Percentiles rank a stretch among this genome's conserved stretches.
phyloP scores from a whole-genome alignment of 108 stramenopile species.

The Mayamaea pseudoterrestris region DNA sequence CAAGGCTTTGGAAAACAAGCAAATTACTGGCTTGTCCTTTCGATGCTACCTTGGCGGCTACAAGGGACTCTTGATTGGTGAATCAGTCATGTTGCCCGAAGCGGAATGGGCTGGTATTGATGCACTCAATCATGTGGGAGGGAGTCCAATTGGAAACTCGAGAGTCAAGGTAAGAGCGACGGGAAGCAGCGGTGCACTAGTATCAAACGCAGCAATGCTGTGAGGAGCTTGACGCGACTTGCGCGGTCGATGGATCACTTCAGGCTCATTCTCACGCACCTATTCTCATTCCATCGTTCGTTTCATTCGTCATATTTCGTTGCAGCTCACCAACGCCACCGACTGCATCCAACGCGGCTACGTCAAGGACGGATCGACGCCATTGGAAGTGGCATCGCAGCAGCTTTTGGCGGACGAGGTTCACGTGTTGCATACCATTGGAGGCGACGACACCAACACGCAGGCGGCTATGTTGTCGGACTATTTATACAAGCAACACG shows the following conservation, averaged over 20 bases:
- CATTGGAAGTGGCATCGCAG: constrained; percentile 78
- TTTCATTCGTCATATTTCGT: not conserved
- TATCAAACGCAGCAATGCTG: too few species aligned
- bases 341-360: constrained; percentile 80
- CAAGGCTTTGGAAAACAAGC: constrained; percentile 47
- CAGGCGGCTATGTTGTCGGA: constrained; percentile 81
- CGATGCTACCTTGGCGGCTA: constrained; percentile 82
- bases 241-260: too few species aligned
- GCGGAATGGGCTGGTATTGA: constrained; percentile 37
- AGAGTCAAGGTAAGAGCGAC: constrained; percentile 78
- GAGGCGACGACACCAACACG: constrained; percentile 90
- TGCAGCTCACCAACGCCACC: constrained; percentile 73
- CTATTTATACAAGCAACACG: constrained; percentile 68
- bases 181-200: too few species aligned
- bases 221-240: too few species aligned
- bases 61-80: constrained; percentile 75
- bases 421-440: constrained; percentile 85
- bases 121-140: constrained; percentile 65
- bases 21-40: constrained; percentile 64
- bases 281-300: too few species aligned
- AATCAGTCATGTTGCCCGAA: constrained; percentile 62
- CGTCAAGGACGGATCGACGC: constrained; percentile 58
- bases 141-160: constrained; percentile 82
- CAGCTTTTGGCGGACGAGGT: constrained; percentile 65
- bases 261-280: too few species aligned